These are phyloP conservation scores for Camellia japonica DNA, from an alignment of 148 eudicot species.

Conservation along the genomic window DNA sequence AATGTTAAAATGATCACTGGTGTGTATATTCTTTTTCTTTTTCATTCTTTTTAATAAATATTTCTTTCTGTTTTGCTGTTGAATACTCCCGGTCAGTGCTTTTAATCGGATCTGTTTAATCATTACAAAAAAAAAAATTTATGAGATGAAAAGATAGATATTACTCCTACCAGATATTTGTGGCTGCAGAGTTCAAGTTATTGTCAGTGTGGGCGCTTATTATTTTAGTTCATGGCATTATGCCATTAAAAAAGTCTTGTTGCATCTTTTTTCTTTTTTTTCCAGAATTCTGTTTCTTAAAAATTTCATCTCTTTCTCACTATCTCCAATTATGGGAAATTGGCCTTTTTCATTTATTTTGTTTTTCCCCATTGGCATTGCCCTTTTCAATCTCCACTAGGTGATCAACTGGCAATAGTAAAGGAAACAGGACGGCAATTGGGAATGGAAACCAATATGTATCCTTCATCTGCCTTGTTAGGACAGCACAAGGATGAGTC, in stretches of 20 bases:
- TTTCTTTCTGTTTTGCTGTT: too few relatives aligned
- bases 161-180: too few relatives aligned
- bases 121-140: too few relatives aligned
- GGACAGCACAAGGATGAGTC: slow-evolving; percentile 48
- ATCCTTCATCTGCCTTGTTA: slow-evolving; percentile 49
- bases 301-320: neutral
- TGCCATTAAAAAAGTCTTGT: neutral
- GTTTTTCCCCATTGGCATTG: slow-evolving; percentile 3
- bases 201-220: too few relatives aligned
- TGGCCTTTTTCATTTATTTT: neutral
- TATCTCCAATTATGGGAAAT: neutral
- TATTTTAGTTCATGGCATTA: too few relatives aligned
- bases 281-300: neutral
- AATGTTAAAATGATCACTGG: too few relatives aligned
- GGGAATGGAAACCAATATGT: slow-evolving; percentile 62
- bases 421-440: slow-evolving; percentile 58
- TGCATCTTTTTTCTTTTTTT: neutral
- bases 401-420: slow-evolving; percentile 55
- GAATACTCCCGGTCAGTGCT: too few relatives aligned
- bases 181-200: too few relatives aligned
- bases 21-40: too few relatives aligned
- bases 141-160: too few relatives aligned
- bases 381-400: slow-evolving; percentile 22
- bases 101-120: too few relatives aligned
- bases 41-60: too few relatives aligned